Conservation (phyloP, 345 rosid genomes). For the Trapa incisa region DNA sequence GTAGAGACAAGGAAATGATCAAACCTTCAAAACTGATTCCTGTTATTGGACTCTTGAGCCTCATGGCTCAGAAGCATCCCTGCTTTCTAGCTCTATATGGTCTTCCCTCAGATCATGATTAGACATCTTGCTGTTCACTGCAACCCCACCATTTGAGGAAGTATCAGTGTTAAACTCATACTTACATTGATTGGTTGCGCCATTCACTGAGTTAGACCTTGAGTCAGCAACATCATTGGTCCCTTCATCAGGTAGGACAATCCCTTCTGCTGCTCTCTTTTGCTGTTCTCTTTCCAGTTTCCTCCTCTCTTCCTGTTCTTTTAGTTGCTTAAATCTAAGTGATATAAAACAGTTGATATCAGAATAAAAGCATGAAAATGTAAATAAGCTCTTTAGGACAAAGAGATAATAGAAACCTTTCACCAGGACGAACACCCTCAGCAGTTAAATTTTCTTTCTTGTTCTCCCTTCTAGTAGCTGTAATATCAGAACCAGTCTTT, state of each 20-base stretch:
- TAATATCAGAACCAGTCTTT: slow-evolving; percentile 32
- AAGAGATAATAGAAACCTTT: slow-evolving; percentile 34
- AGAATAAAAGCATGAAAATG: neutral
- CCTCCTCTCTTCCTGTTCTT: slow-evolving; percentile 76
- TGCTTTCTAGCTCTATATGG: slow-evolving; percentile 16
- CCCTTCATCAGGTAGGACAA: slow-evolving; percentile 12
- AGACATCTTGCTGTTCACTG: slow-evolving; percentile 35
- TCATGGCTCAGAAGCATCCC: slow-evolving; percentile 18
- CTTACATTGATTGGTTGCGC: slow-evolving; percentile 10
- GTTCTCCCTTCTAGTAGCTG: slow-evolving; percentile 16
- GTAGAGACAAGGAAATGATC: neutral
- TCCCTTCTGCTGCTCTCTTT: slow-evolving; percentile 32
- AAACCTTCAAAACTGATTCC: neutral
- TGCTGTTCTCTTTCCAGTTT: slow-evolving; percentile 51
- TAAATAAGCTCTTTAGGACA: neutral
- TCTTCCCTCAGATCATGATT: slow-evolving; percentile 19
- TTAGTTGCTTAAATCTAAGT: slow-evolving; percentile 60
- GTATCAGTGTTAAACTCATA: slow-evolving; percentile 9
- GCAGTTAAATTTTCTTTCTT: slow-evolving; percentile 29
- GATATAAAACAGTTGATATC: slow-evolving; percentile 10
- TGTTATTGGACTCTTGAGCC: slow-evolving; percentile 10
- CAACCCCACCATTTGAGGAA: slow-evolving; percentile 19
- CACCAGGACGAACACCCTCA: slow-evolving; percentile 63
- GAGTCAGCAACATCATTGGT: slow-evolving; percentile 5
- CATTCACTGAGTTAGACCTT: slow-evolving; percentile 14